Conservation (phyloP, 2,329 filamentous ascomycete genomes). For the Alternaria infectoria region DNA sequence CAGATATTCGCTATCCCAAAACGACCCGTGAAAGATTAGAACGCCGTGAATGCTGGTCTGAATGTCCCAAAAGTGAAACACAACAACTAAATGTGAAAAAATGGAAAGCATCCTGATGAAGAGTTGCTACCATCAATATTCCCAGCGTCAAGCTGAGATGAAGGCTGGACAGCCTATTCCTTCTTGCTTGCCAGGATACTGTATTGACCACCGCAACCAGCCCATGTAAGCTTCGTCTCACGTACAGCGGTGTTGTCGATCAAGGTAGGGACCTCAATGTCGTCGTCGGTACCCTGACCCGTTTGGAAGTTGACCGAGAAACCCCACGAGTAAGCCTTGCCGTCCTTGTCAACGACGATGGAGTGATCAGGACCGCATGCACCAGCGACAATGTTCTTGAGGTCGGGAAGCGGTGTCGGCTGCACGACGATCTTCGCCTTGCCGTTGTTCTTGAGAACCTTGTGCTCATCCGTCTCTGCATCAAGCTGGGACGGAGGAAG, state of each 20-base stretch:
- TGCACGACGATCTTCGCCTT: slow-evolving; percentile 74
- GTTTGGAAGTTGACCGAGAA: slow-evolving; percentile 84
- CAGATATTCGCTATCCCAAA: slow-evolving; percentile 14
- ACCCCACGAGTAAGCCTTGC: slow-evolving; percentile 78
- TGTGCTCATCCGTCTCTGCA: slow-evolving; percentile 47
- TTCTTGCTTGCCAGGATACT: slow-evolving; percentile 62
- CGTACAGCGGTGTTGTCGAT: slow-evolving; percentile 86
- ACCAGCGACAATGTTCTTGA: slow-evolving; percentile 62
- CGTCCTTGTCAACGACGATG: slow-evolving; percentile 71
- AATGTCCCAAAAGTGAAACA: background rate
- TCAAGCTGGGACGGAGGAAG: slow-evolving; percentile 43
- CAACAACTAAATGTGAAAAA: slow-evolving; percentile 10
- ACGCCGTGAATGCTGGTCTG: slow-evolving; percentile 32
- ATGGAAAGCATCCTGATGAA: slow-evolving; percentile 14
- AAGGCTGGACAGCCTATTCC: slow-evolving; percentile 16
- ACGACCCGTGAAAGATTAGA: slow-evolving; percentile 11
- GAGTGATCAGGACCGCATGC: slow-evolving; percentile 74
- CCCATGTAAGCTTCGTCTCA: slow-evolving; percentile 75
- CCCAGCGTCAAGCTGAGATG: background rate
- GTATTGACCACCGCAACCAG: slow-evolving; percentile 89
- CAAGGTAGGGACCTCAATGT: slow-evolving; percentile 75
- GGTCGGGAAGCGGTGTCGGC: slow-evolving; percentile 67
- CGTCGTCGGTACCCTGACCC: slow-evolving; percentile 77
- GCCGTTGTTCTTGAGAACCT: slow-evolving; percentile 60
- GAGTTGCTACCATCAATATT: background rate